Evolutionary conservation across 441 rosid species (phyloP).

Genomic region (Populus hybrid): DNA sequence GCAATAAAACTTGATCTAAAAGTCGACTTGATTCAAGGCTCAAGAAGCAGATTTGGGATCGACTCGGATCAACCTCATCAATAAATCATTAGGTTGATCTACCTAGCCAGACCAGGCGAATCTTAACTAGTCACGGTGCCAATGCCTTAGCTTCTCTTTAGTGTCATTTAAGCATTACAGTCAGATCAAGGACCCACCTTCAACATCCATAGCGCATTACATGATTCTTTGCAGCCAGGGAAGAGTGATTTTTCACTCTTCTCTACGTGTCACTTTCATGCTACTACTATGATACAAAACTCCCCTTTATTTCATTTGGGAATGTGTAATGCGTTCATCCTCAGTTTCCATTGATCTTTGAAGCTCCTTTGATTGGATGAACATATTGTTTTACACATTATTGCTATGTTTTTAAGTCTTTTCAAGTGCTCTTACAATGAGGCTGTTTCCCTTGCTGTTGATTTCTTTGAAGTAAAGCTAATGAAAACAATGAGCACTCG

Average conservation of each 20-base stretch:
- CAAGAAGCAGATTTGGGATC: not conserved
- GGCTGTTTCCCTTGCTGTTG: not conserved
- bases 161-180: not conserved
- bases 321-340: constrained; percentile 36
- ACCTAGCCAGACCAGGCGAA: not conserved
- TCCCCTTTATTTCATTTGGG: constrained; percentile 22
- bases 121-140: not conserved
- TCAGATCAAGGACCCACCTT: not conserved
- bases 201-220: not conserved
- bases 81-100: not conserved
- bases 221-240: constrained; percentile 16
- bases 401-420: not conserved
- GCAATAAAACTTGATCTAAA: not conserved
- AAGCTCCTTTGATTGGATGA: constrained; percentile 7
- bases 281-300: too few relatives aligned
- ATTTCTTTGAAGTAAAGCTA: not conserved
- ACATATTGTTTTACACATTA: not conserved
- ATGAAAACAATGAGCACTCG: not conserved
- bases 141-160: not conserved
- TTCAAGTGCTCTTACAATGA: not conserved
- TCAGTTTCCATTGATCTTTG: constrained; percentile 37
- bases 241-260: not conserved
- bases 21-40: not conserved
- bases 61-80: not conserved
- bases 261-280: not conserved